Percentiles rank a stretch among this genome's conserved stretches.
These are phyloP conservation scores for Leccinellum albellum DNA, from an alignment of 768 basidiomycete genomes.

Conservation along the genomic window DNA sequence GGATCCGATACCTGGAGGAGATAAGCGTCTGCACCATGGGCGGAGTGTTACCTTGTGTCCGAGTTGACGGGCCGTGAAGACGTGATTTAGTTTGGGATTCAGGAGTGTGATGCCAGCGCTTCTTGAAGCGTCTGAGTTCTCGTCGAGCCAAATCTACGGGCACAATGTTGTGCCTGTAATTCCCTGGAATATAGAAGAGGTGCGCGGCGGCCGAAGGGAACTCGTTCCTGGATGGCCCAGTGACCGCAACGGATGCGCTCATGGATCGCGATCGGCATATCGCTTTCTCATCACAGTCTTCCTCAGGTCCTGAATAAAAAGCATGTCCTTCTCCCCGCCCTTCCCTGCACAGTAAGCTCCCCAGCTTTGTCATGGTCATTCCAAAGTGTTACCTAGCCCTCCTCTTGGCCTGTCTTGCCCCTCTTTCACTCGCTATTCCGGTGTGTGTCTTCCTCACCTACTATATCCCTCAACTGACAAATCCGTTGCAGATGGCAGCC, in stretches of 20 bases:
- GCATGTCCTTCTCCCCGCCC: conserved; percentile 5
- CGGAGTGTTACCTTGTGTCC: background rate
- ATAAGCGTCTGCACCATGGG: background rate
- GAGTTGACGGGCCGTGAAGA: conserved; percentile 3
- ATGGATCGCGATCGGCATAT: conserved; percentile 18
- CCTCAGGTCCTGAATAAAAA: conserved; percentile 19
- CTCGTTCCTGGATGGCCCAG: conserved; percentile 23
- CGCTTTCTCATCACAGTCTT: conserved; percentile 22
- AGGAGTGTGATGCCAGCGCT: conserved; percentile 2
- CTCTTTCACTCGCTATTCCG: conserved; percentile 22
- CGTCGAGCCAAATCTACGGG: conserved; percentile 7
- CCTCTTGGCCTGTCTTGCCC: conserved; percentile 18
- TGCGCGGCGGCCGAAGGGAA: conserved; percentile 23
- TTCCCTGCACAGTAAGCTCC: conserved; percentile 1
- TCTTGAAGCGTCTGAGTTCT: conserved; percentile 12
- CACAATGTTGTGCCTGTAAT: conserved; percentile 21
- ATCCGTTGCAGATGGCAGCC: conserved; percentile 9
- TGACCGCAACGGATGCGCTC: conserved; percentile 15
- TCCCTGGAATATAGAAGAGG: conserved; percentile 16
- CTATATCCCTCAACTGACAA: background rate
- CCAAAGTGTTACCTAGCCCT: conserved; percentile 20
- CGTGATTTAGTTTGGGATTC: conserved; percentile 7
- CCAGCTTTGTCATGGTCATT: conserved; percentile 15
- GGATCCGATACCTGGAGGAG: conserved; percentile 12
- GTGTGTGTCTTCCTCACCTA: conserved; percentile 6